These are phyloP conservation scores for Orbilia oligospora DNA, from an alignment of 2,329 filamentous ascomycete genomes.

Conservation along the genomic window DNA sequence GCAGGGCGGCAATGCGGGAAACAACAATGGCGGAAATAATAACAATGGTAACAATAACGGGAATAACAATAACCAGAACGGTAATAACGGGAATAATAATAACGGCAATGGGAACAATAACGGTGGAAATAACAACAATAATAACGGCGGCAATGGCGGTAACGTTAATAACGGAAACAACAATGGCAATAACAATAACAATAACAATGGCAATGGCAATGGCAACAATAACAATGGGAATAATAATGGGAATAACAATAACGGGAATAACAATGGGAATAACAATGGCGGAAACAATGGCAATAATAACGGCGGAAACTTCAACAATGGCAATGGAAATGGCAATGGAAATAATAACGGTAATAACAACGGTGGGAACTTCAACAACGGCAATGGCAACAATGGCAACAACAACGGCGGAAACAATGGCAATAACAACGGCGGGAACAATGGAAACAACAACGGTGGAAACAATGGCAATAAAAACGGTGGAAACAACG, in stretches of 20 bases:
- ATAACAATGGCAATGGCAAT: constrained; percentile 9
- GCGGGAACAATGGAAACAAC: no score
- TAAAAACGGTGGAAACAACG: neutral
- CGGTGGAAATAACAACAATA: neutral
- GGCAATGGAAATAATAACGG: constrained; percentile 2
- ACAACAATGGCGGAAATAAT: neutral
- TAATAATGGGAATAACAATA: constrained; percentile 9
- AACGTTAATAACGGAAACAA: constrained; percentile 16
- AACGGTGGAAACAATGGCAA: no score
- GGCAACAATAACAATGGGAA: neutral
- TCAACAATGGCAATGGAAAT: constrained; percentile 7
- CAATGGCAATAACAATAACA: constrained; percentile 4
- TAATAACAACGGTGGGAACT: no score
- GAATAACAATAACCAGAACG: neutral
- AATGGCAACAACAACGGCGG: neutral
- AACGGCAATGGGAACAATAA: neutral
- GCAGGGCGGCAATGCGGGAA: constrained; percentile 8
- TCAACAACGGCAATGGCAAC: neutral
- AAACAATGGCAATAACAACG: neutral
- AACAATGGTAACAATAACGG: neutral
- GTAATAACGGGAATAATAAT: neutral
- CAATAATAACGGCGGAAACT: constrained; percentile 4
- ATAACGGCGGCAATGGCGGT: neutral
- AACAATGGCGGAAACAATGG: constrained; percentile 14
- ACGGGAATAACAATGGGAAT: constrained; percentile 6